Percentiles rank a stretch among this genome's conserved stretches.
Evolutionary conservation across 2,329 filamentous ascomycete species (phyloP).

Genomic region (Trichoderma arundinaceum): DNA sequence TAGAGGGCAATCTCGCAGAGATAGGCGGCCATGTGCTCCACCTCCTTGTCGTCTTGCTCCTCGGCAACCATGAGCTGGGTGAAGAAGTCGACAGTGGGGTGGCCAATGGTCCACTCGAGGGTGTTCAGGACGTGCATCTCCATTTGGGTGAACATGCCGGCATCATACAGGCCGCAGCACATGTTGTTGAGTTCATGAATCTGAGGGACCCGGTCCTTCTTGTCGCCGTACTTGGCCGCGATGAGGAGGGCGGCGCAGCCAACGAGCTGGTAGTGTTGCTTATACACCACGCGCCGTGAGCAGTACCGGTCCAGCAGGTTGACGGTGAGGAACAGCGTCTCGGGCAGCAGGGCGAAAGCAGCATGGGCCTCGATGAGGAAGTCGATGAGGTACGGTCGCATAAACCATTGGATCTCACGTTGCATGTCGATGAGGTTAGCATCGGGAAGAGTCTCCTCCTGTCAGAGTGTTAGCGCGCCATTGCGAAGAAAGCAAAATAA

Average conservation of each 20-base stretch:
- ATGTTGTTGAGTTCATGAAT: conserved; percentile 97
- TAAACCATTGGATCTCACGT: conserved; percentile 99
- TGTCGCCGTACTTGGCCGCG: conserved; percentile 97
- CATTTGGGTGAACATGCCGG: conserved; percentile 99
- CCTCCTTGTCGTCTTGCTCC: conserved; percentile 77
- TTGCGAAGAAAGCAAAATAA: neutral
- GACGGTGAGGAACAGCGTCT: conserved; percentile 94
- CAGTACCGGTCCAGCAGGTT: conserved; percentile 98
- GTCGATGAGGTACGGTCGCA: conserved; percentile 97
- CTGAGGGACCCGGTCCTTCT: conserved; percentile 97
- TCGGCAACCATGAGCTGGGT: conserved; percentile 85
- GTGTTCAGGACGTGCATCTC: conserved; percentile 99
- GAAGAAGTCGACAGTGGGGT: conserved; percentile 95
- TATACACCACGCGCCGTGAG: conserved; percentile 96
- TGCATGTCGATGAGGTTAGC: conserved; percentile 99
- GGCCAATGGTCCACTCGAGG: conserved; percentile 92
- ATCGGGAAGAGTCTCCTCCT: conserved; percentile 88
- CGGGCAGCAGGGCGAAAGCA: conserved; percentile 89
- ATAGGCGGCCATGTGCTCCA: conserved; percentile 94
- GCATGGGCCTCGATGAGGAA: conserved; percentile 97
- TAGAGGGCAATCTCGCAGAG: conserved; percentile 94
- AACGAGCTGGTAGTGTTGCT: conserved; percentile 97
- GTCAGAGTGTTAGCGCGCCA: conserved; percentile 38
- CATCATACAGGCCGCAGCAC: conserved; percentile 98
- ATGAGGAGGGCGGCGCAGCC: conserved; percentile 95